phyloP scores from a whole-genome alignment of 1,284 basidiomycete genomes.

The Boletus smithii region DNA sequence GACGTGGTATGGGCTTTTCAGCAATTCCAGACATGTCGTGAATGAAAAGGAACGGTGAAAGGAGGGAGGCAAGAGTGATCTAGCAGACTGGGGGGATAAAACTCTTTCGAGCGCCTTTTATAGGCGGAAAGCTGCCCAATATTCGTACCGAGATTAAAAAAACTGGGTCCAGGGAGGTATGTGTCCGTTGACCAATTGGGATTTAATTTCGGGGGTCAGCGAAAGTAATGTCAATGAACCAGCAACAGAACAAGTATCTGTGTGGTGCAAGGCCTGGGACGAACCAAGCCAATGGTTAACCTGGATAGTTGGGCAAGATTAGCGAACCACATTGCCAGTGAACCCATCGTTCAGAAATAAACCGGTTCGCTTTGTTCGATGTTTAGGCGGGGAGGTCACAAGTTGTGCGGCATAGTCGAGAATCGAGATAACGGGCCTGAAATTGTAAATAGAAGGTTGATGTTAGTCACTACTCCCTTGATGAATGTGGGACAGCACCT shows the following conservation, averaged over 20 bases:
- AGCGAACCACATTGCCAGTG: no score
- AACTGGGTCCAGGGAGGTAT: neutral
- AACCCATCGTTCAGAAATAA: no score
- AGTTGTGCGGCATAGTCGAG: no score
- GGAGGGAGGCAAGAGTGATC: neutral
- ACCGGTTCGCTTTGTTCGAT: no score
- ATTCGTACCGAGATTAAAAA: constrained; percentile 7
- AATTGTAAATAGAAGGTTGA: no score
- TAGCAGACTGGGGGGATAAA: neutral
- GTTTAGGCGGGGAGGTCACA: no score
- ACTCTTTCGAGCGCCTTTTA: constrained; percentile 19
- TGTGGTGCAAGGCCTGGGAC: neutral
- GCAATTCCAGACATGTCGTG: constrained; percentile 20
- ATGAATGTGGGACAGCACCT: no score
- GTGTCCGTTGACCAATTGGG: neutral
- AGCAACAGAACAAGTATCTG: neutral
- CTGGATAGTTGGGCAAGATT: no score
- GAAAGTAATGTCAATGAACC: neutral
- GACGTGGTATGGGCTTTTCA: constrained; percentile 16
- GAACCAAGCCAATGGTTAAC: neutral
- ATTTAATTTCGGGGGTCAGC: neutral
- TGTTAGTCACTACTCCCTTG: no score
- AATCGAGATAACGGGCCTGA: no score
- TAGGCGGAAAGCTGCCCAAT: constrained; percentile 9
- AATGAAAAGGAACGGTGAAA: constrained; percentile 8